Evolutionary conservation across 2,329 filamentous ascomycete species (phyloP), one percentile per base, ranked within the genome.

Genomic region (Fusarium sp.): DNA sequence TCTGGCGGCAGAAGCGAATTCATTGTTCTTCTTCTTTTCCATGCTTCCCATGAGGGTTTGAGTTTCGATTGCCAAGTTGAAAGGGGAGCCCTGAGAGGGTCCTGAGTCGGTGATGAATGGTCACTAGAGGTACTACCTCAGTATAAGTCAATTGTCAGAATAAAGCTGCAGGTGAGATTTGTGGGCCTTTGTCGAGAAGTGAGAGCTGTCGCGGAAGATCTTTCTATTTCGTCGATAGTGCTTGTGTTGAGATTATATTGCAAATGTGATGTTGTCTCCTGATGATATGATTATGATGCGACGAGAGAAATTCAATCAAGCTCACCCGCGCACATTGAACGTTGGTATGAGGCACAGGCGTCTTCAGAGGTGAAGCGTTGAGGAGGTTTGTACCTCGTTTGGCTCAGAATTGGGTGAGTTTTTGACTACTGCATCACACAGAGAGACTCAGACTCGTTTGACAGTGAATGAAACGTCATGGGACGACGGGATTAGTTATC

Each of bases 1-100:
- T 47, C 76, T 75, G 38, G 76, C 76, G 13, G 76, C 76, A 28
- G 76, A 77, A 48, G 76, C 76, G 42, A 78, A 78, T 41, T 78
- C 76, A 58, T 78, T 78, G 36, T 74, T 77, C 51, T 63, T 77
- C 54, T 65, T 78, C 57, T 61, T 62, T 50, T 71, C 67, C 73
- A 56, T 75, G 61, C 56, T 51, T 56, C 66, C 56, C 61, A 62
- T 60, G n/a, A 35, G 47, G 28, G 18, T 26, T 30, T 39, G 16
- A 26, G 45, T 16, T 65, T 51, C 26, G 42, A 33, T 18, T 50
- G 38, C 33, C 58, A 30, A 45, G 35, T 24, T 69, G 24, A 38
- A n/a, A 30, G 22, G 24, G n/a, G 55, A 45, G 33, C 20, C 35
- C 33, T 28, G 45, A 18, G 28, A 28, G 42, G 36, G 22, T 31